These are phyloP conservation scores for Penicillium mononematosum DNA, from an alignment of 495 filamentous ascomycete genomes.

Conservation along the genomic window DNA sequence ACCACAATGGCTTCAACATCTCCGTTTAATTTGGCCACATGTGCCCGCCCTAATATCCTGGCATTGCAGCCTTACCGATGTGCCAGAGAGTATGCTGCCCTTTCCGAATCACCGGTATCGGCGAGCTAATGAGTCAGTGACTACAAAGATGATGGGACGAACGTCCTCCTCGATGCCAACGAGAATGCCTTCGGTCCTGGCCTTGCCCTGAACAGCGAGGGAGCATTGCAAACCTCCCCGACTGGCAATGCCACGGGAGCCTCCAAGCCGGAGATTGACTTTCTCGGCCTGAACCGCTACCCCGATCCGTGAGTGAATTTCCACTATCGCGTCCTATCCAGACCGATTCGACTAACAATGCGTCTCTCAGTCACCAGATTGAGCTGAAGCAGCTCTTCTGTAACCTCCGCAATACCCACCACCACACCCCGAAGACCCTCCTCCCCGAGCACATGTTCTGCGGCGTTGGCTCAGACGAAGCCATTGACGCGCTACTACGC, in stretches of 20 bases:
- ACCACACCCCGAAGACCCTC: constrained; percentile 71
- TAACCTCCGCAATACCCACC: constrained; percentile 80
- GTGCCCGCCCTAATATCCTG: constrained; percentile 81
- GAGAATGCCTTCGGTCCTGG: constrained; percentile 94
- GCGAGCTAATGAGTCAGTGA: constrained; percentile 62
- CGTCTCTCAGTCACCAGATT: constrained; percentile 65
- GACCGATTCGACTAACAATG: neutral
- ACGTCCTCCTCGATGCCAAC: constrained; percentile 95
- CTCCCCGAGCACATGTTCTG: constrained; percentile 84
- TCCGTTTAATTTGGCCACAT: constrained; percentile 73
- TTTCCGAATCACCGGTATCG: constrained; percentile 16
- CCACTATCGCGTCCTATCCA: neutral
- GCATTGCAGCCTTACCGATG: constrained; percentile 80
- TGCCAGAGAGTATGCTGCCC: constrained; percentile 69
- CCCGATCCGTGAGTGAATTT: constrained; percentile 72
- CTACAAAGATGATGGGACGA: constrained; percentile 98
- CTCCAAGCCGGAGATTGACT: constrained; percentile 56
- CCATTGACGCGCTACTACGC: constrained; percentile 87
- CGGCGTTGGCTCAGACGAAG: constrained; percentile 94
- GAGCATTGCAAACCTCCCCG: constrained; percentile 43
- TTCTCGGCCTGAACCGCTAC: constrained; percentile 84
- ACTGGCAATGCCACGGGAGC: constrained; percentile 36
- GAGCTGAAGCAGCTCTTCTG: constrained; percentile 86
- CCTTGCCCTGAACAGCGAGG: constrained; percentile 48
- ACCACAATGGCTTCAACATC: constrained; percentile 43